These are phyloP conservation scores for Nitzschia sp. DNA, from an alignment of 108 stramenopile species.

Conservation along the genomic window DNA sequence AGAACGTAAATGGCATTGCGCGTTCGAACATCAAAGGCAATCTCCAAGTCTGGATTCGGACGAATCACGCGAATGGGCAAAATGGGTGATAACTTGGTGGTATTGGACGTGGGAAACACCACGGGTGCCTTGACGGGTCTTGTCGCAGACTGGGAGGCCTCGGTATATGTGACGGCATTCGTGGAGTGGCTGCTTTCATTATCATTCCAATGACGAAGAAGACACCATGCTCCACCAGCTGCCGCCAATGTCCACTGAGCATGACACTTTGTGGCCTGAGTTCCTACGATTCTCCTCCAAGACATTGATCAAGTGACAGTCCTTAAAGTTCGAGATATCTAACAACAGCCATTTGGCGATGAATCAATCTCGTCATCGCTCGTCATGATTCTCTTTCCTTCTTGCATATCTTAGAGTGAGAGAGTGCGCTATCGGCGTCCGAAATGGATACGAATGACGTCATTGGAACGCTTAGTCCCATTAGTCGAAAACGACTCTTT, in stretches of 20 bases:
- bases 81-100: constrained; percentile 32
- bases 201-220: neutral
- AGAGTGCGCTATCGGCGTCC: too few species aligned
- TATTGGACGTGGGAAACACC: neutral
- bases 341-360: too few species aligned
- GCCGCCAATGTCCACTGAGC: neutral
- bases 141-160: neutral
- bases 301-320: too few species aligned
- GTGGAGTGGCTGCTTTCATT: neutral
- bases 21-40: constrained; percentile 75
- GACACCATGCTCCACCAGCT: neutral
- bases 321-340: too few species aligned
- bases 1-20: constrained; percentile 77
- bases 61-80: constrained; percentile 59
- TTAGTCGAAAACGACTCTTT: too few species aligned
- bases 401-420: too few species aligned
- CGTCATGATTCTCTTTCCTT: too few species aligned
- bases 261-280: neutral
- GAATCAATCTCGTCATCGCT: too few species aligned
- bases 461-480: too few species aligned
- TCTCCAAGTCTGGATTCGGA: constrained; percentile 70
- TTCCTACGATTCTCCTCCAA: neutral
- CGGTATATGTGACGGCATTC: neutral
- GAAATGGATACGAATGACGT: too few species aligned
- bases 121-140: neutral